A percentile compares a stretch with the other conserved stretches of the same genome.
These are phyloP conservation scores for Nitzschia palea DNA, from an alignment of 108 stramenopile species.

Conservation along the genomic window DNA sequence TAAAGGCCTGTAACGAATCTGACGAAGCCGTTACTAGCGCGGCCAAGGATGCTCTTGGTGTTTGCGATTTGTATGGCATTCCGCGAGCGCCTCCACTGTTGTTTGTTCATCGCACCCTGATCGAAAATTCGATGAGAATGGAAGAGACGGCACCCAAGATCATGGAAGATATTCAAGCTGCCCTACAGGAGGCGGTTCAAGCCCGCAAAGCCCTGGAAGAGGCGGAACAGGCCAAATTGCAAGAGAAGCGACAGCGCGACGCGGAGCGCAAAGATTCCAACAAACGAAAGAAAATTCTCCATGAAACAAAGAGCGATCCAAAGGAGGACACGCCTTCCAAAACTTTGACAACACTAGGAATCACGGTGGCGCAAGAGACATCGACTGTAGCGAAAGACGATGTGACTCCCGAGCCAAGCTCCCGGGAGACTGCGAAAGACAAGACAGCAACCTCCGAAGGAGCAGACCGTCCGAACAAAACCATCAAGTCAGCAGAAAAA, in stretches of 20 bases:
- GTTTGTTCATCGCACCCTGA: constrained; percentile 4
- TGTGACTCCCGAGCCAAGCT: too few relatives aligned
- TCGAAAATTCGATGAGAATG: background rate
- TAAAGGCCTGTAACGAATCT: background rate
- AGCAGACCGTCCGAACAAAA: too few relatives aligned
- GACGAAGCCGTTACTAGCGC: constrained; percentile 20
- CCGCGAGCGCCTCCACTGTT: constrained; percentile 46
- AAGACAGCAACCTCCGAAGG: too few relatives aligned
- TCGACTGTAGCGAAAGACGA: too few relatives aligned
- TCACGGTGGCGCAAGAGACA: too few relatives aligned
- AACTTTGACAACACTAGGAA: background rate
- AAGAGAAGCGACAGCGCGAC: constrained; percentile 25
- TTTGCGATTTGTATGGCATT: constrained; percentile 27
- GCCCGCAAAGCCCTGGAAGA: constrained; percentile 19
- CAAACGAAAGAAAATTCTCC: constrained; percentile 9
- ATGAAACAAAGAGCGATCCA: background rate
- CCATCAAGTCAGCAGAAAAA: background rate
- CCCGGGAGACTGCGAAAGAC: too few relatives aligned
- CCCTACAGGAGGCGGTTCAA: constrained; percentile 1
- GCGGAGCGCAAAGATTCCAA: background rate
- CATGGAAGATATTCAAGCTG: constrained; percentile 12
- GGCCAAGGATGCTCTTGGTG: constrained; percentile 22
- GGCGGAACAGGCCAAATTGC: constrained; percentile 9
- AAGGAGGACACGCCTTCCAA: background rate
- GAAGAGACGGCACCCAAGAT: constrained; percentile 5